These are phyloP conservation scores for Trichoderma lentiforme DNA, from an alignment of 2,329 filamentous ascomycete genomes.

Conservation along the genomic window DNA sequence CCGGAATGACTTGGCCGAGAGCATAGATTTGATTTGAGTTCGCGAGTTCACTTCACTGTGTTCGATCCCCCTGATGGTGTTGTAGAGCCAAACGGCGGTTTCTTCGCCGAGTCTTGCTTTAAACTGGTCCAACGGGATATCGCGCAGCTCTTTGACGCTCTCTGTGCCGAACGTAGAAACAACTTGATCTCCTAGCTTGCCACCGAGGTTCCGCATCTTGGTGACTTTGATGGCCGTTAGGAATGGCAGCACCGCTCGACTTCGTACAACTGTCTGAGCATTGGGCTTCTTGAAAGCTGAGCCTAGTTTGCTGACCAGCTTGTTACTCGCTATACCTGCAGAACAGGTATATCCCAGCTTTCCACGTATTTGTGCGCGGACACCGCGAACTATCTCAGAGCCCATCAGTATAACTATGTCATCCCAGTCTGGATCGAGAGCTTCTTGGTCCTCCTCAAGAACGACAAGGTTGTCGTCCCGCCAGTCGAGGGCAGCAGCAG, in stretches of 20 bases:
- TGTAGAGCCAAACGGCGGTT: slow-evolving; percentile 80
- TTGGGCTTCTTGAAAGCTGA: slow-evolving; percentile 92
- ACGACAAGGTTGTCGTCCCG: slow-evolving; percentile 77
- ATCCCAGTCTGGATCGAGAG: slow-evolving; percentile 90
- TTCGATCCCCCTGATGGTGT: slow-evolving; percentile 81
- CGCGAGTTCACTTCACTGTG: slow-evolving; percentile 82
- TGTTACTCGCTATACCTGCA: slow-evolving; percentile 83
- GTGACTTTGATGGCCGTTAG: slow-evolving; percentile 85
- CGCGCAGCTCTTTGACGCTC: slow-evolving; percentile 69
- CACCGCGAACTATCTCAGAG: slow-evolving; percentile 78
- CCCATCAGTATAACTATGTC: slow-evolving; percentile 84
- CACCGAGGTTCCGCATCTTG: slow-evolving; percentile 91
- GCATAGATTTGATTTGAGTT: slow-evolving; percentile 95
- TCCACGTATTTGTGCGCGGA: slow-evolving; percentile 66
- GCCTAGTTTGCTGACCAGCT: slow-evolving; percentile 91
- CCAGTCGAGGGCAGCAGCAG: slow-evolving; percentile 73
- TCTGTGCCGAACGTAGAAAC: slow-evolving; percentile 80
- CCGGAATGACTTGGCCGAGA: slow-evolving; percentile 92
- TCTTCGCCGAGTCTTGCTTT: slow-evolving; percentile 78
- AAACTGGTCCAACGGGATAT: slow-evolving; percentile 69
- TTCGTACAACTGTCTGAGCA: slow-evolving; percentile 88
- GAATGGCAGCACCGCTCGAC: slow-evolving; percentile 76
- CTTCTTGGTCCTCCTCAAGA: slow-evolving; percentile 70
- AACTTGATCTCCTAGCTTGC: slow-evolving; percentile 87
- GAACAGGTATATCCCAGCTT: slow-evolving; percentile 86